Conservation (phyloP, 805 yeast genomes). For the Cyberlindnera americana region DNA sequence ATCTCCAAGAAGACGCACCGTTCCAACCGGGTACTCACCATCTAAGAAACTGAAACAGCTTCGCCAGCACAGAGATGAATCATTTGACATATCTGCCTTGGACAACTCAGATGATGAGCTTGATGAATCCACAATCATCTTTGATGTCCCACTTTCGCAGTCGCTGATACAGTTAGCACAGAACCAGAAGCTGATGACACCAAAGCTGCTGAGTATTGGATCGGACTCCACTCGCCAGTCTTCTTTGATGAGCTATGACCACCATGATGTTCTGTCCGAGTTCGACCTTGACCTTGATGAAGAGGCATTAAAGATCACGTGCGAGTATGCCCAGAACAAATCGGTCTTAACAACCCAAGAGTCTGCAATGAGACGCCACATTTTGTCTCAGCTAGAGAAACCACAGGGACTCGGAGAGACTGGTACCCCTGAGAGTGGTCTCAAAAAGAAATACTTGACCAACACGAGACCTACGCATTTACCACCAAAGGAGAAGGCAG, state of each 20-base stretch:
- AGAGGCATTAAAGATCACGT: slow-evolving; percentile 20
- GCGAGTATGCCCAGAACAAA: slow-evolving; percentile 28
- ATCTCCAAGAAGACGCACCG: too few relatives aligned
- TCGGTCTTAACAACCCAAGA: slow-evolving; percentile 34
- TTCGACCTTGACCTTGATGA: slow-evolving; percentile 15
- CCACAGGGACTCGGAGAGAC: slow-evolving; percentile 21
- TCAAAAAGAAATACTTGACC: slow-evolving; percentile 31
- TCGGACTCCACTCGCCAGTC: slow-evolving; percentile 44
- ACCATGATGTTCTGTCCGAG: slow-evolving; percentile 14
- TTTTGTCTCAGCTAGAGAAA: slow-evolving; percentile 28
- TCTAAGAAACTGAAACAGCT: slow-evolving; percentile 19
- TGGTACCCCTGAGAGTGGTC: slow-evolving; percentile 15
- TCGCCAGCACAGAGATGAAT: slow-evolving; percentile 17
- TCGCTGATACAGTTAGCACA: slow-evolving; percentile 41
- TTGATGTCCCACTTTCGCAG: slow-evolving; percentile 63
- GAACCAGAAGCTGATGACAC: slow-evolving; percentile 32
- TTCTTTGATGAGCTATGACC: slow-evolving; percentile 38
- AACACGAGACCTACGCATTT: slow-evolving; percentile 60
- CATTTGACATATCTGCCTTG: slow-evolving; percentile 11
- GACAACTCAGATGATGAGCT: slow-evolving; percentile 47
- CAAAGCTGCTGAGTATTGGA: slow-evolving; percentile 25
- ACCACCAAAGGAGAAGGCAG: slow-evolving; percentile 60
- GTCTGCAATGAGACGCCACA: slow-evolving; percentile 22
- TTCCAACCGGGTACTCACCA: too few relatives aligned
- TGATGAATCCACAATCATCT: slow-evolving; percentile 50